Conservation (phyloP, 768 basidiomycete genomes). For the Mycena capillaripes region DNA sequence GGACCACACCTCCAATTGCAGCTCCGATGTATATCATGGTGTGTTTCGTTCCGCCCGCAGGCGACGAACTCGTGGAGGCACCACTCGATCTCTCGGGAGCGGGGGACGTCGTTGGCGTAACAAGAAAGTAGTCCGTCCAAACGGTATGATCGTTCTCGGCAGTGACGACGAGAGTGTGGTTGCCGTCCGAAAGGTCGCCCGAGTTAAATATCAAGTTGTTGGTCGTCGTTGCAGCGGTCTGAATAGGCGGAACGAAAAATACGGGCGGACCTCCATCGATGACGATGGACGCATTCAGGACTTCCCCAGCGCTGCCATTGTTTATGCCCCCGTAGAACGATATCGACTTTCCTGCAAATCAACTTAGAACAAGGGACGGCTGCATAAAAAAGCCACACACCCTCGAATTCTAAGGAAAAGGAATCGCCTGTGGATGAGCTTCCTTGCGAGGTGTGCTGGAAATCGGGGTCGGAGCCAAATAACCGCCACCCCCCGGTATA, state of each 20-base stretch:
- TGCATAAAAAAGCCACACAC: slow-evolving; percentile 12
- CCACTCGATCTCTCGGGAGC: not conserved
- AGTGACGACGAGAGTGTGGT: slow-evolving; percentile 27
- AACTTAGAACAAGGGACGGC: not conserved
- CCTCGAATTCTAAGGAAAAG: slow-evolving; percentile 7
- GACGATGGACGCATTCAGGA: slow-evolving; percentile 14
- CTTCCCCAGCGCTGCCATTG: not conserved
- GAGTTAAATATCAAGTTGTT: slow-evolving; percentile 24
- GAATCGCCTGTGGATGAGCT: slow-evolving; percentile 11
- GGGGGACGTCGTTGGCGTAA: not conserved
- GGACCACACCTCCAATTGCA: not conserved
- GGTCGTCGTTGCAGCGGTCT: not conserved
- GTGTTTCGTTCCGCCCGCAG: not conserved
- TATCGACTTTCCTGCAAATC: slow-evolving; percentile 7
- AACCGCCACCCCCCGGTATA: slow-evolving; percentile 15
- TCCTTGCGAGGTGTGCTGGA: slow-evolving; percentile 23
- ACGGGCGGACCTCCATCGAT: slow-evolving; percentile 25
- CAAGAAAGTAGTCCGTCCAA: slow-evolving; percentile 28
- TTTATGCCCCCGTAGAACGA: slow-evolving; percentile 10
- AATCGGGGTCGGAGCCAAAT: slow-evolving; percentile 4
- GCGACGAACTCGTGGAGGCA: not conserved
- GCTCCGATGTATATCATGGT: not conserved
- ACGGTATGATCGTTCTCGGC: not conserved
- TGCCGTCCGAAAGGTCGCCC: slow-evolving; percentile 5
- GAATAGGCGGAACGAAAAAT: not conserved